Percentiles rank a stretch among this genome's conserved stretches.
Conservation (phyloP, 768 basidiomycete genomes). For the Tulasnella sp. region DNA sequence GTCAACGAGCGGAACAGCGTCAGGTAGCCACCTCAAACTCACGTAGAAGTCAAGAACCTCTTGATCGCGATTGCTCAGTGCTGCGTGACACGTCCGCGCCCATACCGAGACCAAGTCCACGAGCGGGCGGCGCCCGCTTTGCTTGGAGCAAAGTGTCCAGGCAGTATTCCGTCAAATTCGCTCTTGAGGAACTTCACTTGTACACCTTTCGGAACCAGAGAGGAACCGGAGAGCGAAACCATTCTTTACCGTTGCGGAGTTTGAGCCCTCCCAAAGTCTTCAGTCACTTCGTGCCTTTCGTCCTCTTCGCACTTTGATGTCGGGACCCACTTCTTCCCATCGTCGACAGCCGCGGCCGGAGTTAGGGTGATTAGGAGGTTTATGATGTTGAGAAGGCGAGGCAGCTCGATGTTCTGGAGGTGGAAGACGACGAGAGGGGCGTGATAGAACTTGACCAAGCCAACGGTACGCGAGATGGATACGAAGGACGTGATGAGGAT, state of each 20-base stretch:
- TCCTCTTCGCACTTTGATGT: slow-evolving; percentile 46
- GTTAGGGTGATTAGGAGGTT: slow-evolving; percentile 58
- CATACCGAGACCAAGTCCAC: no score
- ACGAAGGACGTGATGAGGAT: slow-evolving; percentile 70
- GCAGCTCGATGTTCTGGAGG: slow-evolving; percentile 68
- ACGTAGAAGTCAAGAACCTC: no score
- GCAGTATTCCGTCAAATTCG: slow-evolving; percentile 67
- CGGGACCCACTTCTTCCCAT: slow-evolving; percentile 45
- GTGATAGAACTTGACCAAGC: slow-evolving; percentile 82
- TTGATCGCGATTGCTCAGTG: no score
- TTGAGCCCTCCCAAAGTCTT: slow-evolving; percentile 64
- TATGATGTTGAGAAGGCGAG: slow-evolving; percentile 73
- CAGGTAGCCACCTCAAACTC: no score
- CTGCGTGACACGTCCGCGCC: no score
- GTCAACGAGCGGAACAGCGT: no score
- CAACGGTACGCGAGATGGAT: slow-evolving; percentile 83
- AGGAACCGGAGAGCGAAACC: slow-evolving; percentile 92
- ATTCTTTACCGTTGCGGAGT: slow-evolving; percentile 91
- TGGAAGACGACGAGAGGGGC: slow-evolving; percentile 73
- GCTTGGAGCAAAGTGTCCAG: no score
- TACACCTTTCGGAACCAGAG: slow-evolving; percentile 80
- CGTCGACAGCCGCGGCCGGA: slow-evolving; percentile 48
- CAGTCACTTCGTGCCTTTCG: slow-evolving; percentile 53
- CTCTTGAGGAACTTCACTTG: slow-evolving; percentile 66
- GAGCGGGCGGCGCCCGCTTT: no score